Conservation (phyloP, 164 flowering plant genomes). For the Aristolochia fimbriata region DNA sequence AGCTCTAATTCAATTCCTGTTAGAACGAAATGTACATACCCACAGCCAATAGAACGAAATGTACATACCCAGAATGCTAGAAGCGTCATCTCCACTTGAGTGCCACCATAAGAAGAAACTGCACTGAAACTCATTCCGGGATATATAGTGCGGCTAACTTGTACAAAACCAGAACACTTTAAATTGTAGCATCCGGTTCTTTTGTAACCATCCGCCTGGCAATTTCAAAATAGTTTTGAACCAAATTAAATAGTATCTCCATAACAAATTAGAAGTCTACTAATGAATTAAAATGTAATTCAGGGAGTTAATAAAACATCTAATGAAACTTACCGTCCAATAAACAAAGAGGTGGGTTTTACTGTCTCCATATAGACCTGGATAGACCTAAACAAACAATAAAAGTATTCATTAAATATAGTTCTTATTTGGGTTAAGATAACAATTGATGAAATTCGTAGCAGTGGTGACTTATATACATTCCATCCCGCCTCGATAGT, state of each 20-base stretch:
- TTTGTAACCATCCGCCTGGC: neutral
- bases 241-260: neutral
- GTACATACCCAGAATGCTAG: neutral
- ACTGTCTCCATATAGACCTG: neutral
- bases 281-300: neutral
- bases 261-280: neutral
- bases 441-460: neutral
- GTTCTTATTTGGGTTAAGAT: neutral
- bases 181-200: neutral
- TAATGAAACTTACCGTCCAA: neutral
- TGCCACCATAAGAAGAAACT: neutral
- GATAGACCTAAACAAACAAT: neutral
- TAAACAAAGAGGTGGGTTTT: neutral
- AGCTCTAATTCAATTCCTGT: neutral
- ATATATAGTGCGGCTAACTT: neutral
- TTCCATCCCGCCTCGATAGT: neutral
- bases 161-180: conserved; percentile 1
- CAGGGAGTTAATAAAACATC: neutral
- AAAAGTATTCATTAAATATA: neutral
- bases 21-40: neutral
- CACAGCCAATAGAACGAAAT: no score
- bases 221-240: neutral
- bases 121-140: neutral
- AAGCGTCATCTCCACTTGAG: neutral
- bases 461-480: neutral